These are phyloP conservation scores for Magnusiomyces clavatus DNA, from an alignment of 1,139 yeast genomes.

Conservation along the genomic window DNA sequence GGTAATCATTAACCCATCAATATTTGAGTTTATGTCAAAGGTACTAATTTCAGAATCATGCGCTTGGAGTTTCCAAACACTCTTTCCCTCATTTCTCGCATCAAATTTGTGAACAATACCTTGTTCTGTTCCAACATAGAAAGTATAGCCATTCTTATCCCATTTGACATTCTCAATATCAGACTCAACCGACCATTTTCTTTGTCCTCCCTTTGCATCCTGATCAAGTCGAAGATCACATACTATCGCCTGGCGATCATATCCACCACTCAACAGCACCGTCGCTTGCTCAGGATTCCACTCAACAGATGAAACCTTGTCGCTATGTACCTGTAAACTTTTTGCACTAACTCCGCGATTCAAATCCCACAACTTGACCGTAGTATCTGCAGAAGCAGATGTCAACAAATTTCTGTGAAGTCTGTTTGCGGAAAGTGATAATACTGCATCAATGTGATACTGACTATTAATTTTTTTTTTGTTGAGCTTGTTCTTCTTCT, in stretches of 20 bases:
- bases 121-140: slow-evolving; percentile 85
- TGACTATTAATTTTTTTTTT: slow-evolving; percentile 50
- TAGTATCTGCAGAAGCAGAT: slow-evolving; percentile 91
- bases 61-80: slow-evolving; percentile 94
- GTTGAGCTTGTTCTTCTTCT: slow-evolving; percentile 47
- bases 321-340: slow-evolving; percentile 47
- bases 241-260: slow-evolving; percentile 72
- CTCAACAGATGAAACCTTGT: slow-evolving; percentile 77
- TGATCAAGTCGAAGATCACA: slow-evolving; percentile 70
- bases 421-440: slow-evolving; percentile 77
- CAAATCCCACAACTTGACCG: slow-evolving; percentile 94
- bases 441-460: slow-evolving; percentile 91
- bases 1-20: slow-evolving; percentile 74
- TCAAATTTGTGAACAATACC: slow-evolving; percentile 90
- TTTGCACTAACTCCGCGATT: slow-evolving; percentile 61
- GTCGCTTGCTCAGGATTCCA: slow-evolving; percentile 82
- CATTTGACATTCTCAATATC: slow-evolving; percentile 82
- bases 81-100: slow-evolving; percentile 55
- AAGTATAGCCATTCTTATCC: slow-evolving; percentile 52
- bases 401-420: slow-evolving; percentile 80
- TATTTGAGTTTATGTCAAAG: slow-evolving; percentile 56
- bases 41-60: slow-evolving; percentile 92
- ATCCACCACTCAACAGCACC: slow-evolving; percentile 83
- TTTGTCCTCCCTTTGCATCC: slow-evolving; percentile 54
- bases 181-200: slow-evolving; percentile 57